Base-by-base conservation (phyloP, 768 basidiomycete species). In the Lactifluus pinguis region DNA sequence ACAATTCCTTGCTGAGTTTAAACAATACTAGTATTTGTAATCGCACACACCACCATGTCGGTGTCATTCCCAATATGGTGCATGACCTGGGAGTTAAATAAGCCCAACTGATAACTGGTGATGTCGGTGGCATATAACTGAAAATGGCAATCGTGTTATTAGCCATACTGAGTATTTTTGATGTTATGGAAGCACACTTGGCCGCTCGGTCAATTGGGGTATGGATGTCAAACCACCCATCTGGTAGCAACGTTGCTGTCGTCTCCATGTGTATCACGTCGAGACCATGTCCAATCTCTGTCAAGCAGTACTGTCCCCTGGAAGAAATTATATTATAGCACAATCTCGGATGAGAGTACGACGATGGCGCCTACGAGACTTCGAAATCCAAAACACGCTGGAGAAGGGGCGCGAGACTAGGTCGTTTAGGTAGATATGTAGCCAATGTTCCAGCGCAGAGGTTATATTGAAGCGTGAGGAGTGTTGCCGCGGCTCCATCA, bases 51-150 rank as follows among this genome's bases (percentile, higher is more conserved):
- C n/a, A n/a, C n/a, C n/a, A n/a, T n/a, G n/a, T n/a, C n/a, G n/a
- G n/a, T n/a, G n/a, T n/a, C n/a, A n/a, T n/a, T n/a, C n/a, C n/a
- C n/a, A n/a, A n/a, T n/a, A n/a, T n/a, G n/a, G n/a, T n/a, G n/a
- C n/a, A n/a, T n/a, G n/a, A n/a, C n/a, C n/a, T n/a, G n/a, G n/a
- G n/a, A n/a, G n/a, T n/a, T n/a, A n/a, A n/a, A n/a, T n/a, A n/a
- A n/a, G n/a, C n/a, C n/a, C n/a, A n/a, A n/a, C n/a, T n/a, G 44
- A 25, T 14, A 17, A 61, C 57, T 3, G 77, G 77, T 8, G 67
- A 65, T 17, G 77, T 78, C 0, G 78, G 78, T 5, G 76, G 77
- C 78, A 79, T 78, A 55, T 67, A 77, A 62, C 78, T 79, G 39
- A 13, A 29, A 49, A 14, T n/a, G 3, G 10, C 38, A 38, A 38